Percentiles rank a stretch among this genome's conserved stretches.
Evolutionary conservation across 768 basidiomycete genomes (phyloP).

Genomic region (Leccinellum rugosiceps): DNA sequence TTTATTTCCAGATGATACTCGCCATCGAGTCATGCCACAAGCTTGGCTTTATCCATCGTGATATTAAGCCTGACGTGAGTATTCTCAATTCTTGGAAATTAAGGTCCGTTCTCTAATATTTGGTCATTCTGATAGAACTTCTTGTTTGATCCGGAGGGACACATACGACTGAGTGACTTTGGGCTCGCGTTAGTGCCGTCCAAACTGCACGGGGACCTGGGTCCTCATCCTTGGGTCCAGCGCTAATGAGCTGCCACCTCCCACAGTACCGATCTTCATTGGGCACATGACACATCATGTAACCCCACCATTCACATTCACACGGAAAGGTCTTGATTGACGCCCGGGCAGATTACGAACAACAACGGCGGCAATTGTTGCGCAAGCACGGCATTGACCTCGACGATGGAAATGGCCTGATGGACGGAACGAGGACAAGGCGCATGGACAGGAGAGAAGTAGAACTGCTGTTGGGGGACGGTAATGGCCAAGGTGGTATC

Average conservation of each 20-base stretch:
- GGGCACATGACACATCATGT: conserved; percentile 97
- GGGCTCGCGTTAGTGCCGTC: conserved; percentile 78
- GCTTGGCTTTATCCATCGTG: conserved; percentile 95
- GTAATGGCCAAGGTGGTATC: conserved; percentile 75
- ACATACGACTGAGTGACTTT: conserved; percentile 94
- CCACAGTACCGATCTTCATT: conserved; percentile 83
- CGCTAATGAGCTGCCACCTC: conserved; percentile 19
- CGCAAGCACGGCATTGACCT: conserved; percentile 95
- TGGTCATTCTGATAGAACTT: conserved; percentile 67
- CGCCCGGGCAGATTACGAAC: conserved; percentile 74
- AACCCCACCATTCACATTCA: conserved; percentile 14
- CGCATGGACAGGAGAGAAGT: conserved; percentile 80
- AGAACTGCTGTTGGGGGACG: conserved; percentile 80
- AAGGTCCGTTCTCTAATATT: conserved; percentile 27
- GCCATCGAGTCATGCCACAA: conserved; percentile 92
- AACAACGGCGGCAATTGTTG: conserved; percentile 83
- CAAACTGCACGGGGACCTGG: conserved; percentile 23
- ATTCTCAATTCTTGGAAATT: conserved; percentile 23
- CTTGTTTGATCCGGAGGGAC: conserved; percentile 89
- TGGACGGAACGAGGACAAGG: conserved; percentile 70
- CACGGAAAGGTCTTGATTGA: conserved; percentile 13
- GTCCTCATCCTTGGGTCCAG: conserved; percentile 8
- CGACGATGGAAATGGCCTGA: conserved; percentile 65
- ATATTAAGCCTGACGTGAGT: conserved; percentile 92
- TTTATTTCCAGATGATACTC: conserved; percentile 75